Evolutionary conservation across 331 rosid species (phyloP).

Genomic region (Malus hybrid): DNA sequence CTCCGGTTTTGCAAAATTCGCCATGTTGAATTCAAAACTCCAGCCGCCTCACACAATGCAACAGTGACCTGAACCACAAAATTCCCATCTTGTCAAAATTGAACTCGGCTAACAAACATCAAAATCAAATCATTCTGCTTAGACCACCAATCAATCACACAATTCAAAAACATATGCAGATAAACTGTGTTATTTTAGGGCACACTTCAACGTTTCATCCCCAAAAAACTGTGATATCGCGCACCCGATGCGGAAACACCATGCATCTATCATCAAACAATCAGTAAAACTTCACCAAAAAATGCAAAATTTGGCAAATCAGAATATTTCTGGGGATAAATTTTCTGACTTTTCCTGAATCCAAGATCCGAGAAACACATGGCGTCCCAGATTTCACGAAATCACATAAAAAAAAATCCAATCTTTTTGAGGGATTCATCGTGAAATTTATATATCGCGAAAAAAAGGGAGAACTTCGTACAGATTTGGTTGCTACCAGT

Average conservation of each 20-base stretch:
- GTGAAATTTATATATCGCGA: background rate
- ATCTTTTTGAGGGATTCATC: background rate
- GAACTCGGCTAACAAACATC: background rate
- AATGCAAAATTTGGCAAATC: background rate
- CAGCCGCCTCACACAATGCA: conserved; percentile 9
- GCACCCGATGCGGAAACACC: background rate
- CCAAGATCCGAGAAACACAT: background rate
- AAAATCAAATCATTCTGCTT: background rate
- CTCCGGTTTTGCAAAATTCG: conserved; percentile 73
- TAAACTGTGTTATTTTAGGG: background rate
- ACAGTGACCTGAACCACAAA: conserved; percentile 14
- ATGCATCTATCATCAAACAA: background rate
- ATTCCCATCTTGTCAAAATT: background rate
- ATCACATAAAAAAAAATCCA: no score
- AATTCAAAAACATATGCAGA: background rate
- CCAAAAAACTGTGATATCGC: no score
- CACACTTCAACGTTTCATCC: background rate
- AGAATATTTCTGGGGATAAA: background rate
- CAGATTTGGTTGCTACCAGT: background rate
- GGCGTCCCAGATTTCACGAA: background rate
- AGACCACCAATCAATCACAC: background rate
- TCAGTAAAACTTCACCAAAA: background rate
- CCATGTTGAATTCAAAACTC: conserved; percentile 27
- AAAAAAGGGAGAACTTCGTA: background rate
- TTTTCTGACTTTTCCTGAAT: background rate